A percentile compares a stretch with the other conserved stretches of the same genome.
Evolutionary conservation across 1,139 yeast genomes (phyloP).

Genomic region (Scheffersomyces segobiensis): DNA sequence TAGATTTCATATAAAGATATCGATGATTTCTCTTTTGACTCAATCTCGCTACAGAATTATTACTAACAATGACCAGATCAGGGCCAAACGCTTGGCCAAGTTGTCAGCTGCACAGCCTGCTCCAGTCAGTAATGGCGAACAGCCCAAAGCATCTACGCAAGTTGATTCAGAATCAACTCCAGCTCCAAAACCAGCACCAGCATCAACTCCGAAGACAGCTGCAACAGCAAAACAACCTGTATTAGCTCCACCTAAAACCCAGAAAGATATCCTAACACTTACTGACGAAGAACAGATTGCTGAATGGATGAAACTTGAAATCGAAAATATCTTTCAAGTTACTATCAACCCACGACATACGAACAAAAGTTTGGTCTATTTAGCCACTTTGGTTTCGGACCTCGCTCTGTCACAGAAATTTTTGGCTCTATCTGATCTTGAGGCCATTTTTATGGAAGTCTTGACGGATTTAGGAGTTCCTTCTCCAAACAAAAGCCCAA

Average conservation of each 20-base stretch:
- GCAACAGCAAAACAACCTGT: constrained; percentile 2
- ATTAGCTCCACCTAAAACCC: constrained; percentile 1
- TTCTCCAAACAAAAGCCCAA: constrained; percentile 27
- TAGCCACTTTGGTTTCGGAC: constrained; percentile 42
- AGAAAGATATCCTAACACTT: not conserved
- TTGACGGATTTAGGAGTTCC: constrained; percentile 54
- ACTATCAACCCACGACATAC: constrained; percentile 21
- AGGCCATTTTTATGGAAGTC: constrained; percentile 54
- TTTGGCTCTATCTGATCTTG: constrained; percentile 30
- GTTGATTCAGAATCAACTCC: too few relatives aligned
- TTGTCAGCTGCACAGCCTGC: constrained; percentile 30
- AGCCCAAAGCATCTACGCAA: not conserved
- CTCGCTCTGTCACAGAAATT: constrained; percentile 7
- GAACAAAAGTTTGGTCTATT: constrained; percentile 19
- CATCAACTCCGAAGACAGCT: constrained; percentile 5
- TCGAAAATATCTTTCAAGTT: constrained; percentile 44
- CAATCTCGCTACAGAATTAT: not conserved
- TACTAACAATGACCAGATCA: constrained; percentile 37
- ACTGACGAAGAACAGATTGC: constrained; percentile 22
- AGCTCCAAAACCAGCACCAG: constrained; percentile 5
- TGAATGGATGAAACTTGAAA: constrained; percentile 28
- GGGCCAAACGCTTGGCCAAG: constrained; percentile 60
- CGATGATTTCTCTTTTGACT: not conserved
- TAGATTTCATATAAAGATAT: not conserved
- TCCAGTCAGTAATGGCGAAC: not conserved